Percentiles rank a stretch among this genome's conserved stretches.
phyloP scores from a whole-genome alignment of 495 filamentous ascomycete species.

The Lasiosphaeriaceae sp. region DNA sequence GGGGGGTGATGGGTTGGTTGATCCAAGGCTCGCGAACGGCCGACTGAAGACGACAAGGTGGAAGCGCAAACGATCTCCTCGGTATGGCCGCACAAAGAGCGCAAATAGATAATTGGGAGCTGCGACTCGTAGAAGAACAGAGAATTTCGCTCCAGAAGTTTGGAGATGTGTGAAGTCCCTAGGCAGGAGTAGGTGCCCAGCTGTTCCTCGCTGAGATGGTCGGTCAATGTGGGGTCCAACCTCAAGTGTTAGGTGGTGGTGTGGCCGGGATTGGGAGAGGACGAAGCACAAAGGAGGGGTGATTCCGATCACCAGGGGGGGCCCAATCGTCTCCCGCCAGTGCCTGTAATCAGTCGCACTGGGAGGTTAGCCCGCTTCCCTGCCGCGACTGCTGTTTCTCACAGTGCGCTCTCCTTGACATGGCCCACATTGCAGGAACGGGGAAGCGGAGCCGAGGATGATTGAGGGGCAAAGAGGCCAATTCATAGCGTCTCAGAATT shows the following conservation, averaged over 20 bases:
- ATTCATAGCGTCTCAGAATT: not conserved
- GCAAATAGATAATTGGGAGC: not conserved
- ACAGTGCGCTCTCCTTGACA: too few species aligned
- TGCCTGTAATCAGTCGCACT: slow-evolving; percentile 2
- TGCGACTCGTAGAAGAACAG: not conserved
- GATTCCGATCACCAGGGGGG: slow-evolving; percentile 13
- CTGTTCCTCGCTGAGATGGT: not conserved
- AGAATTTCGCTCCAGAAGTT: not conserved
- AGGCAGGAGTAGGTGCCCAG: not conserved
- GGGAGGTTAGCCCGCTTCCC: too few species aligned
- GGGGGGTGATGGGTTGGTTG: not conserved
- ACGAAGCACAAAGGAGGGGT: slow-evolving; percentile 23
- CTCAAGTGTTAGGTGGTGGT: not conserved
- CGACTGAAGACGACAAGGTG: too few species aligned
- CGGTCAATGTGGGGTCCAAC: slow-evolving; percentile 26
- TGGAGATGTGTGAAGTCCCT: slow-evolving; percentile 11
- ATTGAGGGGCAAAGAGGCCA: not conserved
- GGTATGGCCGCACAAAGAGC: too few species aligned
- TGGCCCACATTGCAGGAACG: too few species aligned
- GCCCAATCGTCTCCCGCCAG: not conserved
- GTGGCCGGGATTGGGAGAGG: not conserved
- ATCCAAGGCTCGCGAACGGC: too few species aligned
- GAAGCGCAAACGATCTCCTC: too few species aligned
- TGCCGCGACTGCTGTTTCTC: too few species aligned
- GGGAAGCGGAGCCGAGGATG: not conserved